Conservation (phyloP, 345 rosid genomes). For the Hibiscus syriacus region DNA sequence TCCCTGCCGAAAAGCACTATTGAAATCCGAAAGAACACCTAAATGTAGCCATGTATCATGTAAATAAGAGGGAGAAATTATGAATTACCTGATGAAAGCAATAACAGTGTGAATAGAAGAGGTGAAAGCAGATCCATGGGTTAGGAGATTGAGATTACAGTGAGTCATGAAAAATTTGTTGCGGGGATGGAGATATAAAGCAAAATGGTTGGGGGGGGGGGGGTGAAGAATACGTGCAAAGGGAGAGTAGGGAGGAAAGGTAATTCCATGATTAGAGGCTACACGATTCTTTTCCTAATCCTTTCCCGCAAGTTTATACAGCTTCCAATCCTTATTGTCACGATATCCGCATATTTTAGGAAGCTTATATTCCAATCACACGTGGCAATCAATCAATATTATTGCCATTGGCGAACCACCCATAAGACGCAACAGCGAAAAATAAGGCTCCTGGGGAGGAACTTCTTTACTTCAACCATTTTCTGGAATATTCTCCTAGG, state of each 20-base stretch:
- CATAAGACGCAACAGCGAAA: background rate
- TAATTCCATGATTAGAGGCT: conserved; percentile 15
- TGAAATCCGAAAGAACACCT: background rate
- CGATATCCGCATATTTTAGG: too few relatives aligned
- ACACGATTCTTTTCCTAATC: conserved; percentile 43
- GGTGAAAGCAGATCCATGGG: conserved; percentile 14
- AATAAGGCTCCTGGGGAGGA: background rate
- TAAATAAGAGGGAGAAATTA: background rate
- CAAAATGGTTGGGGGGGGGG: too few relatives aligned
- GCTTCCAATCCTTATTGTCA: conserved; percentile 31
- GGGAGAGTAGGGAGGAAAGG: conserved; percentile 8
- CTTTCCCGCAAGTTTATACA: conserved; percentile 30
- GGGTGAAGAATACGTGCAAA: conserved; percentile 41
- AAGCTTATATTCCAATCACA: too few relatives aligned
- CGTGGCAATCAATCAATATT: too few relatives aligned
- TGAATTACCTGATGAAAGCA: conserved; percentile 38
- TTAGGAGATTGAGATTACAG: background rate
- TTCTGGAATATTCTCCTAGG: conserved; percentile 19
- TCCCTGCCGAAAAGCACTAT: conserved; percentile 23
- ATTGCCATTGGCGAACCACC: background rate
- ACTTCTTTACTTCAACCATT: background rate
- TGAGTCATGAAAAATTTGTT: background rate
- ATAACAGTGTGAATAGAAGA: conserved; percentile 21
- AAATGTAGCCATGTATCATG: background rate
- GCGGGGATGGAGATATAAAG: conserved; percentile 17